These are phyloP conservation scores for Heimioporus punctisporus DNA, from an alignment of 1,284 basidiomycete genomes.

Conservation along the genomic window DNA sequence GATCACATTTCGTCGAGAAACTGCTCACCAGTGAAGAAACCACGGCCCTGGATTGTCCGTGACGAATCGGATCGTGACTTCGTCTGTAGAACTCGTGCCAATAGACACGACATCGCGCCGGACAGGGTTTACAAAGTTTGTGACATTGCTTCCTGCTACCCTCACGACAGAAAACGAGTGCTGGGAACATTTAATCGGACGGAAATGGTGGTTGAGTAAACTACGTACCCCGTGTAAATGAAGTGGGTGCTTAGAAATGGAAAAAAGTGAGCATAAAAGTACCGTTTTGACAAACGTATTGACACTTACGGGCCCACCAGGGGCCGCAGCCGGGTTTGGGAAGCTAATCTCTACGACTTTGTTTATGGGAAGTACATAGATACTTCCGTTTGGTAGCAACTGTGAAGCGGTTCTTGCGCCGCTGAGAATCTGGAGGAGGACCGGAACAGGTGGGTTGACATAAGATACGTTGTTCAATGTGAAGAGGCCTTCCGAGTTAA, in stretches of 20 bases:
- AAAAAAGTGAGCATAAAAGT: neutral
- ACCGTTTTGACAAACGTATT: neutral
- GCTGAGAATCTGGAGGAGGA: slow-evolving; percentile 34
- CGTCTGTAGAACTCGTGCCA: slow-evolving; percentile 18
- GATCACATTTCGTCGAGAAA: neutral
- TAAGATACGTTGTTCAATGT: slow-evolving; percentile 15
- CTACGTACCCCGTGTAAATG: neutral
- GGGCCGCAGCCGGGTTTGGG: slow-evolving; percentile 17
- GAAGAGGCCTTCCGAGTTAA: neutral
- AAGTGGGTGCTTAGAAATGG: neutral
- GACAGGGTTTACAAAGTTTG: slow-evolving; percentile 17
- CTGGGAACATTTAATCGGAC: neutral
- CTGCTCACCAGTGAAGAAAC: slow-evolving; percentile 41
- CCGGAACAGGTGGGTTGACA: slow-evolving; percentile 21
- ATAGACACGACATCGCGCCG: slow-evolving; percentile 14
- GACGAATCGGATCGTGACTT: slow-evolving; percentile 41
- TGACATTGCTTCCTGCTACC: slow-evolving; percentile 7
- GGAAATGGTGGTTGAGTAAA: neutral
- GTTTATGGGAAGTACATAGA: slow-evolving; percentile 29
- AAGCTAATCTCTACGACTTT: slow-evolving; percentile 31
- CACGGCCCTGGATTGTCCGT: slow-evolving; percentile 47
- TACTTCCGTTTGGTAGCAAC: slow-evolving; percentile 20
- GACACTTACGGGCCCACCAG: slow-evolving; percentile 34
- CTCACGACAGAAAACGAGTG: slow-evolving; percentile 16
- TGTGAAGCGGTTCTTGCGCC: slow-evolving; percentile 23